phyloP scores from a whole-genome alignment of 2,329 filamentous ascomycete species.

The Chaetomiaceae sp. region DNA sequence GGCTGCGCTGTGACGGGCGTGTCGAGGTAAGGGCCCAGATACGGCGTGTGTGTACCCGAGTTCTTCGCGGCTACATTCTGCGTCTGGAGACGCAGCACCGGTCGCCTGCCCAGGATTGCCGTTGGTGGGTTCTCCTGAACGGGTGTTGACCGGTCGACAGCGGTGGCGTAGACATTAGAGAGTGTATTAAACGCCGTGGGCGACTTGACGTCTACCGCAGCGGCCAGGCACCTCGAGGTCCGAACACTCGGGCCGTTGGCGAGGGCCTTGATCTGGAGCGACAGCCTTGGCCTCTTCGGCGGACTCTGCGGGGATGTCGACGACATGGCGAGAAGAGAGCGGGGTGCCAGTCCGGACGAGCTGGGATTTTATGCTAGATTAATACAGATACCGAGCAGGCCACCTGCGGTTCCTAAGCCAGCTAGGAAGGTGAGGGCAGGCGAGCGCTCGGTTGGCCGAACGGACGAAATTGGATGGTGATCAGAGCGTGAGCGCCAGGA shows the following conservation, averaged over 20 bases:
- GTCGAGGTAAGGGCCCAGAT: constrained; percentile 45
- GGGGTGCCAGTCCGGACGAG: background rate
- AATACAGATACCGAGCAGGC: constrained; percentile 7
- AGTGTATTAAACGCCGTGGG: constrained; percentile 63
- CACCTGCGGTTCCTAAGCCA: constrained; percentile 20
- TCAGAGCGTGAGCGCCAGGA: constrained; percentile 18
- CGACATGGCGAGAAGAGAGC: constrained; percentile 20
- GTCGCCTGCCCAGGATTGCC: constrained; percentile 42
- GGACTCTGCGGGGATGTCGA: constrained; percentile 29
- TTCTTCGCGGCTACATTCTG: constrained; percentile 32
- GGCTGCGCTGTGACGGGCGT: constrained; percentile 51
- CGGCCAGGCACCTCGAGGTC: constrained; percentile 41
- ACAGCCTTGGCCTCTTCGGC: constrained; percentile 51
- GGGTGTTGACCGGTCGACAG: constrained; percentile 56
- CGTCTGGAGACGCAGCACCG: constrained; percentile 37
- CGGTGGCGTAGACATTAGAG: constrained; percentile 60
- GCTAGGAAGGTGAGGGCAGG: constrained; percentile 18
- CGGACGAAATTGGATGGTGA: constrained; percentile 13
- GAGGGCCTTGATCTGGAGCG: constrained; percentile 43
- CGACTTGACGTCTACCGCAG: constrained; percentile 51
- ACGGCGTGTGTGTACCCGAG: constrained; percentile 40
- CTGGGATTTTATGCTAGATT: background rate
- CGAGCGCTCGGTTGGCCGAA: constrained; percentile 16
- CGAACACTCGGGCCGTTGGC: constrained; percentile 35
- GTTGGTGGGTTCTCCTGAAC: constrained; percentile 39